Evolutionary conservation across 2,329 filamentous ascomycete genomes (phyloP), one percentile per base, ranked within the genome.

Genomic region (Epichloe coenophiala): DNA sequence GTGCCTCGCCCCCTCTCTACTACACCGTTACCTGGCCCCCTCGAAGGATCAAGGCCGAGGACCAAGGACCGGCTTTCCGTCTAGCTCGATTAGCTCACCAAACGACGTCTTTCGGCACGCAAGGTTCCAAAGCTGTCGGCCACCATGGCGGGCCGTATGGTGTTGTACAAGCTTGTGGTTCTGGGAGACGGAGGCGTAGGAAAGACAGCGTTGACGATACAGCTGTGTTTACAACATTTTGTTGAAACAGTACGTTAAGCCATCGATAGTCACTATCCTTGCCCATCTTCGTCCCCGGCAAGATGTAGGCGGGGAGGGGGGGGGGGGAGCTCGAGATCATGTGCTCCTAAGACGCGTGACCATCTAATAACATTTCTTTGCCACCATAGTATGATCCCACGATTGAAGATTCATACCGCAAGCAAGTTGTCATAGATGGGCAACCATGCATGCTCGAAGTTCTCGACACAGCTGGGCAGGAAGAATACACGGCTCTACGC

Each of bases 391-490:
- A 91, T 65, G 86, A 91, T 69, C 86, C 86, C 42, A 91, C 86
- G 55, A 91, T 91, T 66, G 86, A 91, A 68, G 86, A 91, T 67
- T 90, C 86, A 53, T 91, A 91, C 66, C 79, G 86, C 60, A 91
- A 91, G 71, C 86, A 90, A 67, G 85, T 90, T 54, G 86, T 95
- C 64, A 97, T 97, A 68, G 93, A 97, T 65, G 80, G 83, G 55
- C 88, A 95, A 68, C 89, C 90, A 43, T 96, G 90, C 74, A 96
- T 96, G 90, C 81, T 96, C 62, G 91, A 97, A 69, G 89, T 95
- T 45, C 80, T 96, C 61, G 93, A 98, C 71, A 98, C 93, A 50
- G 93, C 93, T 48, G 93, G 93, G 52, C 93, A 98, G 68, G 93
- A 98, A 72, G 93, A 98, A 72, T 98, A 97, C 71, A 96, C 91